phyloP scores from a whole-genome alignment of 2,329 filamentous ascomycete genomes.

The Dactylonectria estremocensis region DNA sequence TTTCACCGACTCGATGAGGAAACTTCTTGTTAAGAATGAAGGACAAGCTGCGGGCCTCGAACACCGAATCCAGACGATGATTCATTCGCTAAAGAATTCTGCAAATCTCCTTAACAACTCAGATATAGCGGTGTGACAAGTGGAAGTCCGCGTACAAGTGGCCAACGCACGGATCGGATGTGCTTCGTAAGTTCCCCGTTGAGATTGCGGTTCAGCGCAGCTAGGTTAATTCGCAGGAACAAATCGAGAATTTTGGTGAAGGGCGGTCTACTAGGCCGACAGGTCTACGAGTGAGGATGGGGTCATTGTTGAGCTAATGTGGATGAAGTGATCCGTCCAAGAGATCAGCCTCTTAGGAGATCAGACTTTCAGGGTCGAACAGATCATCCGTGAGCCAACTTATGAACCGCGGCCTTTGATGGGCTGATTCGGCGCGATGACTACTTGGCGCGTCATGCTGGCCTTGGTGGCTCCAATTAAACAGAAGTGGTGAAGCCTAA shows the following conservation, averaged over 20 bases:
- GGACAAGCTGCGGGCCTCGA: background rate
- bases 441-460: background rate
- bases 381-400: background rate
- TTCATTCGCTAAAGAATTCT: background rate
- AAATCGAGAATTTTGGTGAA: too few species aligned
- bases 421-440: conserved; percentile 1
- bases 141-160: background rate
- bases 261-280: background rate
- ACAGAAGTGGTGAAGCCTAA: background rate
- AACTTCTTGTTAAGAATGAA: background rate
- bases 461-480: background rate
- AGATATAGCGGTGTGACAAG: conserved; percentile 8
- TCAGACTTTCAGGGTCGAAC: background rate
- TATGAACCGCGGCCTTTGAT: background rate
- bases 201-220: background rate
- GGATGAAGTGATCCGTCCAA: background rate
- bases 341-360: background rate
- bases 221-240: background rate
- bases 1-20: too few species aligned
- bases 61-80: background rate
- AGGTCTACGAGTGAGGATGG: background rate
- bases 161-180: conserved; percentile 9
- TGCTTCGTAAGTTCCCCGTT: background rate
- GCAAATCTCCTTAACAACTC: background rate
- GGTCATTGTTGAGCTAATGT: background rate